A percentile compares a stretch with the other conserved stretches of the same genome.
These are phyloP conservation scores for Kalaharituber pfeilii DNA, from an alignment of 2,329 filamentous ascomycete species.

Conservation along the genomic window DNA sequence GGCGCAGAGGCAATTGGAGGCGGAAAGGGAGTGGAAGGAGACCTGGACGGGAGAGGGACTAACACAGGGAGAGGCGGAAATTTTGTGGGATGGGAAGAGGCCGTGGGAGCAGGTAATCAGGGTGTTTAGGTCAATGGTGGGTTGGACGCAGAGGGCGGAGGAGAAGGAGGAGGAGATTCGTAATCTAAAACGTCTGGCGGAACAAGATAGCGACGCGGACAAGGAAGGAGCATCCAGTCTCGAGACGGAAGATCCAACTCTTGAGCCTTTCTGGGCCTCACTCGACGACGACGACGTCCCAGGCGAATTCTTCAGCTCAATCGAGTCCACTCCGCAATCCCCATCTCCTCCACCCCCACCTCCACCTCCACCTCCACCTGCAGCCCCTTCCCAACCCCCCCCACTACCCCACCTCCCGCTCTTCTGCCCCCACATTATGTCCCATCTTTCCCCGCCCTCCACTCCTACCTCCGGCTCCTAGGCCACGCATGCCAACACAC, in stretches of 20 bases:
- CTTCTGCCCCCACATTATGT: neutral
- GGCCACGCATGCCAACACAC: constrained; percentile 7
- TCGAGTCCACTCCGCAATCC: neutral
- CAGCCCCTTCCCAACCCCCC: neutral
- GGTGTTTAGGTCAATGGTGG: neutral
- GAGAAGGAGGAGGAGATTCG: neutral
- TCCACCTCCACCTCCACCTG: neutral
- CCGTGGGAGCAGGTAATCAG: neutral
- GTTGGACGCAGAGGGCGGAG: neutral
- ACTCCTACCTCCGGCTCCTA: constrained; percentile 11
- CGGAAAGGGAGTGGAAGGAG: neutral
- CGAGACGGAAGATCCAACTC: neutral
- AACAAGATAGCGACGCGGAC: neutral
- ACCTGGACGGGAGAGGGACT: neutral
- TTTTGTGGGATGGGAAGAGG: neutral
- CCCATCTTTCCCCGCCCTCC: constrained; percentile 6
- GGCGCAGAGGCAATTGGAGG: constrained; percentile 1
- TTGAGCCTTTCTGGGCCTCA: neutral
- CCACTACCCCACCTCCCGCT: neutral
- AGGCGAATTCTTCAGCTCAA: neutral
- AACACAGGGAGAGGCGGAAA: neutral
- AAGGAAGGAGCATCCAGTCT: neutral
- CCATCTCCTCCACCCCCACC: neutral
- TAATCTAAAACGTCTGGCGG: neutral
- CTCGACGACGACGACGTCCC: neutral